Evolutionary conservation across 495 filamentous ascomycete genomes (phyloP).

Genomic region (Daldinia decipiens): DNA sequence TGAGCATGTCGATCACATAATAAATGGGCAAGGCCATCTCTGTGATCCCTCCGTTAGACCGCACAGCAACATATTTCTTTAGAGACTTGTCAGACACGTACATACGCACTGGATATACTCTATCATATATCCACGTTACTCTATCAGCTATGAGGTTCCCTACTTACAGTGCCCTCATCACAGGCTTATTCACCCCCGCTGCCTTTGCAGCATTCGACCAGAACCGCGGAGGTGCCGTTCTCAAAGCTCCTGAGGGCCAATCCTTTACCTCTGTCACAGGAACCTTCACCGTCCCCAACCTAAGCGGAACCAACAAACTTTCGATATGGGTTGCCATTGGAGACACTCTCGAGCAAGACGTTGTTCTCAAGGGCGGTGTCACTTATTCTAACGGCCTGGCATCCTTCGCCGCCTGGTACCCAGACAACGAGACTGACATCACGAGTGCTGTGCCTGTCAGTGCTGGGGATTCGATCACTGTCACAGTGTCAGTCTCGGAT

Average conservation of each 20-base stretch:
- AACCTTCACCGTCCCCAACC: constrained; percentile 15
- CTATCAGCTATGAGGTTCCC: constrained; percentile 10
- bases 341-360: constrained; percentile 19
- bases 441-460: constrained; percentile 7
- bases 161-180: not conserved
- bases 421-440: constrained; percentile 11
- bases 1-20: constrained; percentile 21
- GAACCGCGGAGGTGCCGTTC: constrained; percentile 20
- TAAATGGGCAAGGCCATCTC: constrained; percentile 9
- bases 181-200: constrained; percentile 4
- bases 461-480: constrained; percentile 11
- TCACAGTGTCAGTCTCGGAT: constrained; percentile 2
- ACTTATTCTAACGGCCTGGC: constrained; percentile 17
- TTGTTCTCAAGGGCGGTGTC: constrained; percentile 13
- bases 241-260: constrained; percentile 12
- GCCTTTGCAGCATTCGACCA: constrained; percentile 23
- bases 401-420: constrained; percentile 15
- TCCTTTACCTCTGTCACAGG: constrained; percentile 17
- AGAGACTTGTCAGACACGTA: not conserved
- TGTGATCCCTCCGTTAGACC: constrained; percentile 4
- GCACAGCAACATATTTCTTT: constrained; percentile 7
- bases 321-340: constrained; percentile 24
- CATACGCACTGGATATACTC: not conserved
- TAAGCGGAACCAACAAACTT: constrained; percentile 12
- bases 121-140: not conserved